phyloP scores from a whole-genome alignment of 768 basidiomycete genomes.

The Mycena latifolia region DNA sequence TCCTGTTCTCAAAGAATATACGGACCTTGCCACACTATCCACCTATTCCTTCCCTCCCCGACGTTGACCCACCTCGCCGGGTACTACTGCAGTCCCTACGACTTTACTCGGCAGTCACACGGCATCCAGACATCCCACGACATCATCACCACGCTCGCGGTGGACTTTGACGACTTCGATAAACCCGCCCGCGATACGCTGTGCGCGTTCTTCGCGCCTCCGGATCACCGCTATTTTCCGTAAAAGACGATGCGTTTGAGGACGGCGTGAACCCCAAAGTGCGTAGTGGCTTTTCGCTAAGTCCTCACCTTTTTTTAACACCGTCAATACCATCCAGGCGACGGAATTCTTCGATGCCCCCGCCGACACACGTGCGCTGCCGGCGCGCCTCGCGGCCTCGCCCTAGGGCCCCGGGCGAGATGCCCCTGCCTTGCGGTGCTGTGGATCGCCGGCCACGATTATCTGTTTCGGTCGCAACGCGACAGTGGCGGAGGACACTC shows the following conservation, averaged over 20 bases:
- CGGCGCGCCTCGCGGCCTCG: background rate
- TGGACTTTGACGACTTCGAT: background rate
- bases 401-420: background rate
- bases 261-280: background rate
- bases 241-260: background rate
- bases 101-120: no score
- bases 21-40: no score
- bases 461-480: background rate
- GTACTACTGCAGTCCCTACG: no score
- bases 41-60: no score
- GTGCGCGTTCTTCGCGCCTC: background rate
- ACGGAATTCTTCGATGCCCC: background rate
- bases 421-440: background rate
- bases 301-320: background rate
- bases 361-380: background rate
- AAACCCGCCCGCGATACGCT: background rate
- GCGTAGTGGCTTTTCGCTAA: background rate
- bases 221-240: background rate
- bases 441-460: slow-evolving; percentile 4
- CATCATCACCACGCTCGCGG: background rate
- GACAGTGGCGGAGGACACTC: background rate
- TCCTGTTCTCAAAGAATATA: no score
- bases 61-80: no score
- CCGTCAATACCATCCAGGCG: background rate
- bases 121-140: background rate